These are phyloP conservation scores for Ceratobasidium theobromae DNA, from an alignment of 1,284 basidiomycete species.

Conservation along the genomic window DNA sequence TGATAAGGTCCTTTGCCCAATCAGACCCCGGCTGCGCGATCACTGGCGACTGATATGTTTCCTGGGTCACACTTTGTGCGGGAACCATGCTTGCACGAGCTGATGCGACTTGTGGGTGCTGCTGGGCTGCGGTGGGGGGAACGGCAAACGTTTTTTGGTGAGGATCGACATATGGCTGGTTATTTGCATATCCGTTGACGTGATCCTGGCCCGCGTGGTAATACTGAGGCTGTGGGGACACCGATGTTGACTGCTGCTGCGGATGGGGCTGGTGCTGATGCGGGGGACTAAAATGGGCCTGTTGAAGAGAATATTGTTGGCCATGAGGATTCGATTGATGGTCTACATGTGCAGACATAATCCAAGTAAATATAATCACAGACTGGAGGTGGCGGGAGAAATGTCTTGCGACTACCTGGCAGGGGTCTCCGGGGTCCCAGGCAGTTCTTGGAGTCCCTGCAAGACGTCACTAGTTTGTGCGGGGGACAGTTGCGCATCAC, in stretches of 20 bases:
- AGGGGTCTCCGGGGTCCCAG: neutral
- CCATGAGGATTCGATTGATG: neutral
- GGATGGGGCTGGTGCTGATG: conserved; percentile 33
- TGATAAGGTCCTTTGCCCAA: conserved; percentile 80
- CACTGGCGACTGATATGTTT: conserved; percentile 47
- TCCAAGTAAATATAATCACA: conserved; percentile 5
- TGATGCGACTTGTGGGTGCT: conserved; percentile 16
- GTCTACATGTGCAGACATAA: conserved; percentile 28
- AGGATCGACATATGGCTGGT: conserved; percentile 15
- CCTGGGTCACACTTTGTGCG: conserved; percentile 43
- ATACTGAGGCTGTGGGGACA: conserved; percentile 22
- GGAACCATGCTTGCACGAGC: conserved; percentile 15
- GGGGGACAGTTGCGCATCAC: neutral
- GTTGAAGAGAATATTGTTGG: conserved; percentile 13
- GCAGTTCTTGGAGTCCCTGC: neutral
- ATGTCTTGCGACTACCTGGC: neutral
- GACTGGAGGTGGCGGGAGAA: conserved; percentile 15
- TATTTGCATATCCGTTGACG: conserved; percentile 18
- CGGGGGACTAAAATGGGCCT: conserved; percentile 20
- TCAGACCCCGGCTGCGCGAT: conserved; percentile 63
- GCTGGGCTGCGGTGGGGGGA: conserved; percentile 11
- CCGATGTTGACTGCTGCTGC: neutral
- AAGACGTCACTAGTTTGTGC: neutral
- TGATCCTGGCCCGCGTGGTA: conserved; percentile 23
- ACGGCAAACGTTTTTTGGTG: conserved; percentile 11